Evolutionary conservation across 371 early-diverging fungal species (phyloP).

Genomic region (Parasitella parasitica): DNA sequence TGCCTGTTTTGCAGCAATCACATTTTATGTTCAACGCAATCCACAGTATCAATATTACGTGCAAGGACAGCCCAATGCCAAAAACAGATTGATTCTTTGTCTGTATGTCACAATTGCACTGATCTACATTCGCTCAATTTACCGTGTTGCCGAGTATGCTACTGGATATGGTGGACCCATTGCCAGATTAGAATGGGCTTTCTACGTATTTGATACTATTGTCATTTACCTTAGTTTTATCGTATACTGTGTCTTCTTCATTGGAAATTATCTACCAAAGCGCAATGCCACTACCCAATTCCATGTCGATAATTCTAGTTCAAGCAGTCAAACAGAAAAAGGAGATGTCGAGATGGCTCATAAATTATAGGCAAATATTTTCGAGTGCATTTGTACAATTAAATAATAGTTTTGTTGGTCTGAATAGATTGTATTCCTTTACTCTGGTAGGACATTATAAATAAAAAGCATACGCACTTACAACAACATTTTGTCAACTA

Average conservation of each 20-base stretch:
- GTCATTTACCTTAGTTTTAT: conserved; percentile 5
- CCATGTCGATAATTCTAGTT: background rate
- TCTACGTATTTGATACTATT: conserved; percentile 20
- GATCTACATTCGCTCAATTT: conserved; percentile 20
- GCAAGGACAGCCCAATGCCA: conserved; percentile 6
- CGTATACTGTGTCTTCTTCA: conserved; percentile 9
- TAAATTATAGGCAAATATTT: background rate
- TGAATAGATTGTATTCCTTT: background rate
- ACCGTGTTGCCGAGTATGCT: conserved; percentile 18
- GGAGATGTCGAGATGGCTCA: background rate
- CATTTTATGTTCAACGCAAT: conserved; percentile 12
- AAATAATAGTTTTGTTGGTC: background rate
- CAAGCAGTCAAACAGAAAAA: background rate
- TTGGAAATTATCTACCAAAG: conserved; percentile 18
- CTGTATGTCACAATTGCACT: conserved; percentile 13
- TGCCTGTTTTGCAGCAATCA: conserved; percentile 7
- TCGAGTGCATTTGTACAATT: background rate
- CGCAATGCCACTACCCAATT: background rate
- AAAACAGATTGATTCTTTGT: conserved; percentile 4
- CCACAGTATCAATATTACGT: conserved; percentile 5
- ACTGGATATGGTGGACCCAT: conserved; percentile 8
- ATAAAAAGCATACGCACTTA: background rate
- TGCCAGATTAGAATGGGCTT: conserved; percentile 18
- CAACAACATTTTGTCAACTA: background rate
- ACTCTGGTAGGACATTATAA: too few relatives aligned